These are phyloP conservation scores for Botrytis hyacinthi DNA, from an alignment of 2,329 filamentous ascomycete genomes.

Conservation along the genomic window DNA sequence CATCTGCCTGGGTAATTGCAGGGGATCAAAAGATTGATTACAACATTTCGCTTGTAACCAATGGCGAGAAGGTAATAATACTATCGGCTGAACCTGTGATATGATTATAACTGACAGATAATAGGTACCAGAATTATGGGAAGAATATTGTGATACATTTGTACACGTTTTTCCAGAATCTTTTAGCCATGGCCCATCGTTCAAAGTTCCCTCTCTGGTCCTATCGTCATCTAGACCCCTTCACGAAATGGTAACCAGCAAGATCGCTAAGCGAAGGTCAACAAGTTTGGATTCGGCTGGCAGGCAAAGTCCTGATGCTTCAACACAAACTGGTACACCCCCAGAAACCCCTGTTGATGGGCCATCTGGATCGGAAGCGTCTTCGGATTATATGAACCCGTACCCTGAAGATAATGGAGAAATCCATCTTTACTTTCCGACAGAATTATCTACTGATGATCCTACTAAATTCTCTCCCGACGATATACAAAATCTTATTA, in stretches of 20 bases:
- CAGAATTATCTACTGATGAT: conserved; percentile 24
- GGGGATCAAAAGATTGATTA: conserved; percentile 21
- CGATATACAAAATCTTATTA: conserved; percentile 56
- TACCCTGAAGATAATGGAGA: conserved; percentile 45
- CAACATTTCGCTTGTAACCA: conserved; percentile 14
- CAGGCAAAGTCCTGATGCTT: conserved; percentile 37
- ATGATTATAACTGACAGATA: neutral
- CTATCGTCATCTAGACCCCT: conserved; percentile 14
- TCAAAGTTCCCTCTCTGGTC: conserved; percentile 48
- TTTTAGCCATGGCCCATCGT: conserved; percentile 54
- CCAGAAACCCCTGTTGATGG: conserved; percentile 36
- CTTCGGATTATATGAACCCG: conserved; percentile 29
- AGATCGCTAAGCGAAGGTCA: conserved; percentile 31
- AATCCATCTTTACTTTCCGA: conserved; percentile 53
- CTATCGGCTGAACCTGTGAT: neutral
- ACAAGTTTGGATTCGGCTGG: conserved; percentile 46
- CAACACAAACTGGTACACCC: conserved; percentile 40
- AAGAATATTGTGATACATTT: conserved; percentile 55
- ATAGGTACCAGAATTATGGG: conserved; percentile 67
- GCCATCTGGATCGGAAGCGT: conserved; percentile 24
- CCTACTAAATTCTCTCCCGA: conserved; percentile 39
- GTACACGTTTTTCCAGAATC: conserved; percentile 56
- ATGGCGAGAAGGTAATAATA: conserved; percentile 15
- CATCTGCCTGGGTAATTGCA: conserved; percentile 20
- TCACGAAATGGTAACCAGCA: conserved; percentile 21